Conservation (phyloP, 1,139 yeast genomes). For the Nakaseomyces glabratus region DNA sequence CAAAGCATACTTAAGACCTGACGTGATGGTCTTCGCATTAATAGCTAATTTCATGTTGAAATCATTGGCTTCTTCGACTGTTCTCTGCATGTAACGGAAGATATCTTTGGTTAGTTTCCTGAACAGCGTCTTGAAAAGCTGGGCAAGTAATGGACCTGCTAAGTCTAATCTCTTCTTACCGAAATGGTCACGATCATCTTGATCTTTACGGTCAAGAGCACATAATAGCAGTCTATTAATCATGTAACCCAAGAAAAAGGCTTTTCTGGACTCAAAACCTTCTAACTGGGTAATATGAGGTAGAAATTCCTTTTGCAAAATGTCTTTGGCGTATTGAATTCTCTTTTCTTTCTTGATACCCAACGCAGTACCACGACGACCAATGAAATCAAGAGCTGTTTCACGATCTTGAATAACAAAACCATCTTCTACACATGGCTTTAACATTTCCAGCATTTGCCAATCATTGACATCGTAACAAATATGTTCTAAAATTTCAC, state of each 20-base stretch:
- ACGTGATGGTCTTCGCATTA: conserved; percentile 92
- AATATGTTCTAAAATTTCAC: conserved; percentile 94
- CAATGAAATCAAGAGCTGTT: conserved; percentile 94
- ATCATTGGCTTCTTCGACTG: conserved; percentile 96
- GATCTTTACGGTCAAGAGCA: conserved; percentile 95
- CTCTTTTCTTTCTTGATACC: conserved; percentile 97
- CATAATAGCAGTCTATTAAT: conserved; percentile 87
- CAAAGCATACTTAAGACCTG: conserved; percentile 91
- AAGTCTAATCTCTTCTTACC: conserved; percentile 97
- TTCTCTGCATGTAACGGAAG: conserved; percentile 96
- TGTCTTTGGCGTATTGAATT: conserved; percentile 95
- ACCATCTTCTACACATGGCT: conserved; percentile 99
- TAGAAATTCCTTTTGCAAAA: conserved; percentile 85
- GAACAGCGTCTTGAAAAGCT: conserved; percentile 86
- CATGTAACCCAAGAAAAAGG: conserved; percentile 95
- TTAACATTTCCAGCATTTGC: conserved; percentile 99
- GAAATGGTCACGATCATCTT: conserved; percentile 98
- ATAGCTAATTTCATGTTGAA: conserved; percentile 94
- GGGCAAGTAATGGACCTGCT: conserved; percentile 96
- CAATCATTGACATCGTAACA: conserved; percentile 97
- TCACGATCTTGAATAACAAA: conserved; percentile 97
- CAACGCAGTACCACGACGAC: conserved; percentile 90
- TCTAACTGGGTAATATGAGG: conserved; percentile 97
- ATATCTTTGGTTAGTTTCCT: conserved; percentile 91
- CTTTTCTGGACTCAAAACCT: conserved; percentile 94